Evolutionary conservation across 2,329 filamentous ascomycete species (phyloP).

Genomic region (Davidsoniella neocaledoniae): DNA sequence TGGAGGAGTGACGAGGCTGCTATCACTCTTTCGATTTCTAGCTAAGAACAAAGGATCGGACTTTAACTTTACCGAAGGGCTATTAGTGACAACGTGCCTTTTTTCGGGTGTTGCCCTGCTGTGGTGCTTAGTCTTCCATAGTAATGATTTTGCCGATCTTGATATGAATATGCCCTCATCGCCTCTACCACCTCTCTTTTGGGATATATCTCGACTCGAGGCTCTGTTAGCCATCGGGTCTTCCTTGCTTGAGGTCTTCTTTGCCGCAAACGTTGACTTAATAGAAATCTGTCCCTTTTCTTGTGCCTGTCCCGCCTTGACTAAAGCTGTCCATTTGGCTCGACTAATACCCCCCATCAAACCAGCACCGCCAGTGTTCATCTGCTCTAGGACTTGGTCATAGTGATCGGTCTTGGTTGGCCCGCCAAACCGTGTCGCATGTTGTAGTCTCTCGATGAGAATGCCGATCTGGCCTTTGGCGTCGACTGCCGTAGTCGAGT

Average conservation of each 20-base stretch:
- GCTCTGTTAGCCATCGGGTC: no score
- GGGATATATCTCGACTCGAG: no score
- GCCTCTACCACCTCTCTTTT: no score
- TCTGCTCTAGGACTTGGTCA: constrained; percentile 18
- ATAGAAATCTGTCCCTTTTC: constrained; percentile 33
- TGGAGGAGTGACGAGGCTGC: no score
- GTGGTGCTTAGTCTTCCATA: background rate
- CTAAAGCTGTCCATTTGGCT: background rate
- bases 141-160: background rate
- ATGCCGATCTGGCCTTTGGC: constrained; percentile 61
- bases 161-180: no score
- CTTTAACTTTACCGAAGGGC: no score
- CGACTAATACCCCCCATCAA: background rate
- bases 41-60: no score
- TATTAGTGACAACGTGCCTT: no score
- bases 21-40: no score
- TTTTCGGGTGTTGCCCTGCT: no score
- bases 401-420: constrained; percentile 37
- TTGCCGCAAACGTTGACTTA: constrained; percentile 26
- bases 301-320: constrained; percentile 22
- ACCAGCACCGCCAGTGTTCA: background rate
- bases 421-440: constrained; percentile 50
- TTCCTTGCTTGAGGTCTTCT: constrained; percentile 13
- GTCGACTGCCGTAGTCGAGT: constrained; percentile 54
- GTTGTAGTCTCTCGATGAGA: constrained; percentile 55